A percentile compares a stretch with the other conserved stretches of the same genome.
phyloP scores from a whole-genome alignment of 805 yeast genomes.

The Metschnikowia corniflorae region DNA sequence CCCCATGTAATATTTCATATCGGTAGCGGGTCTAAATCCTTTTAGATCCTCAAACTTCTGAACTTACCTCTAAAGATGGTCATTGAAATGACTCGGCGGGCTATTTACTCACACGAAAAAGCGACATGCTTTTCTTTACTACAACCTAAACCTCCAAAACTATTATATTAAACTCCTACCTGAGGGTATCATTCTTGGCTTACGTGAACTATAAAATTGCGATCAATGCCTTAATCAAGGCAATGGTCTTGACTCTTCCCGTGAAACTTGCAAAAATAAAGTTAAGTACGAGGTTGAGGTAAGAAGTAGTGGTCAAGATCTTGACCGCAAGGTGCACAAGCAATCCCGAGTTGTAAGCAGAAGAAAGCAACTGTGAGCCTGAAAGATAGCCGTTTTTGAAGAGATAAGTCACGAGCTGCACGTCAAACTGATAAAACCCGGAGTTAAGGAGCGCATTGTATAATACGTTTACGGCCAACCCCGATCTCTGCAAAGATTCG shows the following conservation, averaged over 20 bases:
- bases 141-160: too few relatives aligned
- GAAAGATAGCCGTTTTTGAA: slow-evolving; percentile 15
- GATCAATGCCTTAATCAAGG: slow-evolving; percentile 6
- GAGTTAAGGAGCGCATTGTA: slow-evolving; percentile 17
- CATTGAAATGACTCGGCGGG: too few relatives aligned
- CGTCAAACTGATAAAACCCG: slow-evolving; percentile 18
- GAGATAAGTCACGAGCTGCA: slow-evolving; percentile 16
- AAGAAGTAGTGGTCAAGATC: slow-evolving; percentile 12
- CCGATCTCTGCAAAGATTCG: slow-evolving; percentile 22
- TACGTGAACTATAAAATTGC: neutral
- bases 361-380: slow-evolving; percentile 9
- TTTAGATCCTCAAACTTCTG: too few relatives aligned
- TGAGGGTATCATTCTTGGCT: too few relatives aligned
- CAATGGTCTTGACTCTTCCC: slow-evolving; percentile 12
- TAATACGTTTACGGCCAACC: slow-evolving; percentile 20
- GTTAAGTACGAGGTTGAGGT: slow-evolving; percentile 12
- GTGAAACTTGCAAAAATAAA: slow-evolving; percentile 13
- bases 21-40: too few relatives aligned
- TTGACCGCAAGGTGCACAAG: slow-evolving; percentile 10
- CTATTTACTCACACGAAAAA: too few relatives aligned
- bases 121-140: too few relatives aligned
- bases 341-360: slow-evolving; percentile 15
- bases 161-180: too few relatives aligned
- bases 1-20: too few relatives aligned
- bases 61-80: too few relatives aligned